phyloP scores from a whole-genome alignment of 306 rosid species.

The Amphicarpaea edgeworthii region DNA sequence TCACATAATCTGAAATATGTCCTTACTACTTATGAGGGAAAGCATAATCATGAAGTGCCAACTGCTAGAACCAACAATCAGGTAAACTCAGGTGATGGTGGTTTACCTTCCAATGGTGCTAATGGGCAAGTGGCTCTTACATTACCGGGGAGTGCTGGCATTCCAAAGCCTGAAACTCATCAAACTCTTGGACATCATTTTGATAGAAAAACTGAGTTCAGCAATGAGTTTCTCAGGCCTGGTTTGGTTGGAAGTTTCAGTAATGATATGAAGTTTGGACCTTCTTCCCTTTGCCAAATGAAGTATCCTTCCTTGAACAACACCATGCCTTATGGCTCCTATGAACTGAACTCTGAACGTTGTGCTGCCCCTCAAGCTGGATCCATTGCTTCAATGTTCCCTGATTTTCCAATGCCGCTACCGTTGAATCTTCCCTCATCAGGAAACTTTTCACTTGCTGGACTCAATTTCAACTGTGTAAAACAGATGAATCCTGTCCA shows the following conservation, averaged over 20 bases:
- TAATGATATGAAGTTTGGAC: constrained; percentile 62
- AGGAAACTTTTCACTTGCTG: constrained; percentile 55
- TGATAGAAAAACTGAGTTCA: constrained; percentile 69
- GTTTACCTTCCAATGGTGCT: constrained; percentile 45
- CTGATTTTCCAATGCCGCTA: constrained; percentile 70
- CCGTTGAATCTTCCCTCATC: constrained; percentile 66
- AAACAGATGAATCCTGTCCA: constrained; percentile 56
- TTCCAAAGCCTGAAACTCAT: constrained; percentile 57
- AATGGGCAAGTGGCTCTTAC: constrained; percentile 55
- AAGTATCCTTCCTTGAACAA: constrained; percentile 61
- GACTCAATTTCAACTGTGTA: constrained; percentile 54
- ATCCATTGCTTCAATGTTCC: constrained; percentile 55
- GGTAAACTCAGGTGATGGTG: constrained; percentile 52
- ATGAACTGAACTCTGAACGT: constrained; percentile 54
- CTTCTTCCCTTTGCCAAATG: constrained; percentile 67
- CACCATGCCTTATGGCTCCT: constrained; percentile 58
- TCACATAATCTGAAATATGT: constrained; percentile 77
- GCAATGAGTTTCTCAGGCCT: constrained; percentile 57
- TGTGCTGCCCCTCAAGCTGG: constrained; percentile 49
- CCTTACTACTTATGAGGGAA: constrained; percentile 86
- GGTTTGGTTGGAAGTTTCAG: constrained; percentile 60
- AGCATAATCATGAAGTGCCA: constrained; percentile 87
- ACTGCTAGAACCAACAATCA: constrained; percentile 74
- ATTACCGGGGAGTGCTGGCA: constrained; percentile 49
- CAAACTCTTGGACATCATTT: constrained; percentile 65